Evolutionary conservation across 2,329 filamentous ascomycete species (phyloP).

Genomic region (Ophiostoma montium): DNA sequence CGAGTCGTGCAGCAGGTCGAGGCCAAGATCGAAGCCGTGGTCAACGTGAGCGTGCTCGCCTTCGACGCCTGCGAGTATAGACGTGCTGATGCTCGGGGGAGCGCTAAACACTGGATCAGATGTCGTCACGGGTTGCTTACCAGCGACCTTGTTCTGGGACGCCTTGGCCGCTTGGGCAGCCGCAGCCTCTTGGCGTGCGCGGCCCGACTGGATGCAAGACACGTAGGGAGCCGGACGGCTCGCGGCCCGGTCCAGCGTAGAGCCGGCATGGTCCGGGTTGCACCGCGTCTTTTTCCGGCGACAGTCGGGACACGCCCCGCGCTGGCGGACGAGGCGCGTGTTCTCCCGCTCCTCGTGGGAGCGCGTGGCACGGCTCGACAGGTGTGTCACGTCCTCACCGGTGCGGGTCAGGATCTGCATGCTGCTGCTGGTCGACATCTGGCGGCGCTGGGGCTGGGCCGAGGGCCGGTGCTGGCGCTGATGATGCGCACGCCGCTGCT

Average conservation of each 20-base stretch:
- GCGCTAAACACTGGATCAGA: constrained; percentile 2
- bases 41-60: neutral
- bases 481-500: neutral
- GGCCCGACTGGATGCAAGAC: constrained; percentile 6
- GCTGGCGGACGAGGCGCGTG: constrained; percentile 51
- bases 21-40: neutral
- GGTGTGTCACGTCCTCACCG: constrained; percentile 48
- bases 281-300: constrained; percentile 49
- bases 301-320: constrained; percentile 53
- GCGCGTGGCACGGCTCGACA: constrained; percentile 47
- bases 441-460: neutral
- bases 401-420: constrained; percentile 55
- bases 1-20: constrained; percentile 3
- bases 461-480: neutral
- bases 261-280: constrained; percentile 39
- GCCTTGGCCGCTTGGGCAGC: constrained; percentile 7
- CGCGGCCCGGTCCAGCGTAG: neutral
- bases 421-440: constrained; percentile 16
- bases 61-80: constrained; percentile 2
- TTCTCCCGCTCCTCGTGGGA: constrained; percentile 55
- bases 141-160: constrained; percentile 6
- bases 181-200: constrained; percentile 5
- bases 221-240: constrained; percentile 9
- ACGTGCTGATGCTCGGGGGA: neutral
- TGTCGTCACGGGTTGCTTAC: constrained; percentile 6